A percentile compares a stretch with the other conserved stretches of the same genome.
These are phyloP conservation scores for Teratosphaeria zuluensis DNA, from an alignment of 2,329 filamentous ascomycete genomes.

Conservation along the genomic window DNA sequence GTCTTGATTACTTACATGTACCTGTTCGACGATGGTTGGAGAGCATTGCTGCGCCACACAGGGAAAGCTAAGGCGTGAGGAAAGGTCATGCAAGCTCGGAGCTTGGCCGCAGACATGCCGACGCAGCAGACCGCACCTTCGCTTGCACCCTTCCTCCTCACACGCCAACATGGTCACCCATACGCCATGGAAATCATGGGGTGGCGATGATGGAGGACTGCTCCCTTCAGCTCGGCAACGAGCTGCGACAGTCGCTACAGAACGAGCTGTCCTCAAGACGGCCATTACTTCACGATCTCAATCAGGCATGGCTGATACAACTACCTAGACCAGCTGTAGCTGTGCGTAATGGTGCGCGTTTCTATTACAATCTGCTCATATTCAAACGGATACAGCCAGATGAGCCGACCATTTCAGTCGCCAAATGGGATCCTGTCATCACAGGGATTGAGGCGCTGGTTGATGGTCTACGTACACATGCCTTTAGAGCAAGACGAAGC, in stretches of 20 bases:
- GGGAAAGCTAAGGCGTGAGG: too few relatives aligned
- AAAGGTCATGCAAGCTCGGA: too few relatives aligned
- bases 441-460: conserved; percentile 46
- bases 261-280: conserved; percentile 33
- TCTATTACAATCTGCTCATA: conserved; percentile 55
- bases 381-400: conserved; percentile 49
- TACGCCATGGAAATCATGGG: conserved; percentile 5
- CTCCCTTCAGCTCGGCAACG: conserved; percentile 32
- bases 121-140: background rate
- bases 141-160: background rate
- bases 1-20: too few relatives aligned
- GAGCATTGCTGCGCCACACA: too few relatives aligned
- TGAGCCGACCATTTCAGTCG: background rate
- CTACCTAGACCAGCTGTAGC: conserved; percentile 45
- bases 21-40: too few relatives aligned
- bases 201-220: conserved; percentile 17
- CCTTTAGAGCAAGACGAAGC: conserved; percentile 16
- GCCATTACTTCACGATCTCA: conserved; percentile 53
- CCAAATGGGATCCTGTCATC: conserved; percentile 31
- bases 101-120: background rate
- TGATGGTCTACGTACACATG: conserved; percentile 36
- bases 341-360: conserved; percentile 34
- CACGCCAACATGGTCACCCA: background rate
- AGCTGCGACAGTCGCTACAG: conserved; percentile 32
- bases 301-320: conserved; percentile 59